phyloP scores from a whole-genome alignment of 1,284 basidiomycete species.

The Ustilago cynodontis region DNA sequence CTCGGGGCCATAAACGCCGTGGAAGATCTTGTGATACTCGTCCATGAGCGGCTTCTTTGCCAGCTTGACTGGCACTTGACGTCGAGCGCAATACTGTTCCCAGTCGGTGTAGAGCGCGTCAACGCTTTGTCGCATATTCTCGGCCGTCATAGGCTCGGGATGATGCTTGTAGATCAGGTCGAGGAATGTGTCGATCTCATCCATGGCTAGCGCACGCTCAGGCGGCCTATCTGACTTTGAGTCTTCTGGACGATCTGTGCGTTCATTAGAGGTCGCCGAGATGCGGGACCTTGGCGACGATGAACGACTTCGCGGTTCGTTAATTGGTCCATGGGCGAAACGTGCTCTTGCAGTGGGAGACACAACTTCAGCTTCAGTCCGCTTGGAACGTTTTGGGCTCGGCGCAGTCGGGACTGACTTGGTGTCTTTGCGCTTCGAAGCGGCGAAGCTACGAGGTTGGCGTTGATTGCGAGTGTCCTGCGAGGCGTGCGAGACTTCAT shows the following conservation, averaged over 20 bases:
- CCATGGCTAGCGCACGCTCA: conserved; percentile 16
- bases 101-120: conserved; percentile 45
- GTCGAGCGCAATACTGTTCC: conserved; percentile 31
- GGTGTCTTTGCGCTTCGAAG: conserved; percentile 21
- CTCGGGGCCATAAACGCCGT: conserved; percentile 37
- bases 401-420: conserved; percentile 1
- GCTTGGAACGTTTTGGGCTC: conserved; percentile 24
- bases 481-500: conserved; percentile 10
- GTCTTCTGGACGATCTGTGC: not conserved
- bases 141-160: conserved; percentile 41
- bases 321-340: not conserved
- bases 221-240: conserved; percentile 1
- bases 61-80: conserved; percentile 24
- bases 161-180: conserved; percentile 49
- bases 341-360: not conserved
- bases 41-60: conserved; percentile 53
- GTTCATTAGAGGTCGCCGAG: not conserved
- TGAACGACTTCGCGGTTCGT: conserved; percentile 10
- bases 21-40: conserved; percentile 49
- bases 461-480: conserved; percentile 1
- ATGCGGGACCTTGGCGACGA: conserved; percentile 19
- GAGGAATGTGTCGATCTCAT: conserved; percentile 46
- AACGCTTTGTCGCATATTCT: conserved; percentile 52
- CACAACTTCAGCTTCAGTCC: not conserved
- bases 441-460: not conserved